Base-by-base conservation (phyloP, 805 yeast species). In the Myxozyma neglecta region DNA sequence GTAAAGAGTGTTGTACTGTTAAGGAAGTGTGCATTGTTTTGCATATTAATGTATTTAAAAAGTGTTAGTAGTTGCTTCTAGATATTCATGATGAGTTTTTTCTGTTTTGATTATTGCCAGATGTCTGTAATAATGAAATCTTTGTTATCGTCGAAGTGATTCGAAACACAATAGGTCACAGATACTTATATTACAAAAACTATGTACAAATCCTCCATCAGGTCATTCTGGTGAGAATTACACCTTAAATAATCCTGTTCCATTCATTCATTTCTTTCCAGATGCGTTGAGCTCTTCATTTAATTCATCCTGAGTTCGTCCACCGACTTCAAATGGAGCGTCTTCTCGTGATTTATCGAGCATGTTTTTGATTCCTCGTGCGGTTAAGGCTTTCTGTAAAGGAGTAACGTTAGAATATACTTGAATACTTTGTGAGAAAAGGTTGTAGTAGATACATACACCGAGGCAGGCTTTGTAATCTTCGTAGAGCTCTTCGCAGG, bases 401-500 rank as follows among this genome's bases (percentile, higher is more conserved):
- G 7, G 36, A 20, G 34, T n/a, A 20, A 35, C 44, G 45, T 2
- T 39, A 20, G 39, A 13, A 14, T 35, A n/a, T 5, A n/a, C 7
- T 16, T 35, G 20, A 10, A 32, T 24, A 5, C 5, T 24, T 24
- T 29, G 10, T 10, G 35, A 10, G 24, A 20, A 7, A 32, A 3
- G n/a, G 8, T 11, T 24, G 9, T 11, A 11, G 24, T 24, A n/a
- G 35, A 3, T n/a, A 74, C 80, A 61, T 66, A 82, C 83, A 68
- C 90, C 87, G 35, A 94, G 86, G 76, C 99, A 94, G n/a, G 85
- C 85, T 69, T 89, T 89, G 74, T 94, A 94, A 57, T 84, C 86
- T 61, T 83, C 83, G 97, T 97, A 94, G 37, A 89, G 81, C 36
- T 87, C 93, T 57, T 89, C 87, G 75, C 99, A 94, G 75, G 93